These are phyloP conservation scores for Crithidia bombi DNA, from an alignment of 208 protist species.

Conservation along the genomic window DNA sequence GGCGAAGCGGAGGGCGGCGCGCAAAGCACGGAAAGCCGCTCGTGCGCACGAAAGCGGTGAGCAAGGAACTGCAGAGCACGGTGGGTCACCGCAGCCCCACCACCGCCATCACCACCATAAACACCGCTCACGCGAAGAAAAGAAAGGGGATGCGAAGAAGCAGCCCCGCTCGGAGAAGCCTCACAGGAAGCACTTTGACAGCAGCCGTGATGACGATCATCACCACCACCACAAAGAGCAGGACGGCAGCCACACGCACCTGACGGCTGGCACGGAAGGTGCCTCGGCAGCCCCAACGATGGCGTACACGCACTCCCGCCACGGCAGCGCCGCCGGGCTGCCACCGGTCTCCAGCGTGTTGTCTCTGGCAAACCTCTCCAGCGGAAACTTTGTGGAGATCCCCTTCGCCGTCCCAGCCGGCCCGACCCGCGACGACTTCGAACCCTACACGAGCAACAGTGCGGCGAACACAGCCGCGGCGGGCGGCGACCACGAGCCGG, in stretches of 20 bases:
- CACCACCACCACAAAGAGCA: constrained; percentile 2
- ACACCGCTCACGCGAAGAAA: not conserved
- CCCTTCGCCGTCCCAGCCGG: constrained; percentile 34
- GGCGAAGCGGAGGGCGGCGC: not conserved
- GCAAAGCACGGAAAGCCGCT: not conserved
- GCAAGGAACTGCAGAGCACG: not conserved
- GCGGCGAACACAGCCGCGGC: not conserved
- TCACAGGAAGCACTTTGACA: too few relatives aligned
- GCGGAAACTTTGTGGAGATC: constrained; percentile 34
- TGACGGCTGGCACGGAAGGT: not conserved
- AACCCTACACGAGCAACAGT: not conserved
- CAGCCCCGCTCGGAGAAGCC: not conserved
- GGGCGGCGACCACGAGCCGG: not conserved
- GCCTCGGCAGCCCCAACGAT: not conserved
- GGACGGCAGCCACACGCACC: not conserved
- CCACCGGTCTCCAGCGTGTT: constrained; percentile 7
- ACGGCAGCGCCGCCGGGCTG: not conserved
- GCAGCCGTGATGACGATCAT: constrained; percentile 4
- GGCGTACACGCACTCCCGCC: not conserved
- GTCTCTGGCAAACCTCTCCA: constrained; percentile 15
- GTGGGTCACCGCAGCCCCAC: not conserved
- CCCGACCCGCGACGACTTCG: constrained; percentile 13
- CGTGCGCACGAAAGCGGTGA: not conserved
- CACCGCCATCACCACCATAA: not conserved
- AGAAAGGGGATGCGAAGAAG: not conserved